A percentile compares a stretch with the other conserved stretches of the same genome.
Evolutionary conservation across 352 stramenopile genomes (phyloP).

Genomic region (Phytophthora agathidicida): DNA sequence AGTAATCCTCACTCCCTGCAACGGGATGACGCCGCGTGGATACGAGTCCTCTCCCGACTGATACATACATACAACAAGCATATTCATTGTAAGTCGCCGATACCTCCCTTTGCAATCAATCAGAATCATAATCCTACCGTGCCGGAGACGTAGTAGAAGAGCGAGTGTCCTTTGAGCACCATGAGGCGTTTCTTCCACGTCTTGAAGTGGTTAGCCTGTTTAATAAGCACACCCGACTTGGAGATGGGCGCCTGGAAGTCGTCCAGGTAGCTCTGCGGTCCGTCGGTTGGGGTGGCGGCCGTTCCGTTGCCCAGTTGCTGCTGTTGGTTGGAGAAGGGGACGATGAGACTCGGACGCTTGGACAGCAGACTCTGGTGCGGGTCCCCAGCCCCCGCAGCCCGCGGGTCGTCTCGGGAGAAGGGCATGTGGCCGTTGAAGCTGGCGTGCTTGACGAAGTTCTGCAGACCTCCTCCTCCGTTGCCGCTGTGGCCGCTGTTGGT

Average conservation of each 20-base stretch:
- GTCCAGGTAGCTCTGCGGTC: constrained; percentile 59
- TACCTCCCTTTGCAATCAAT: background rate
- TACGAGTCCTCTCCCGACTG: constrained; percentile 88
- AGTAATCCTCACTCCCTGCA: constrained; percentile 80
- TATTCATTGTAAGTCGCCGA: constrained; percentile 5
- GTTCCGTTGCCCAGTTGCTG: constrained; percentile 23
- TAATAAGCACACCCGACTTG: constrained; percentile 87
- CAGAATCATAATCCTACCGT: constrained; percentile 55
- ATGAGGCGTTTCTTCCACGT: constrained; percentile 91
- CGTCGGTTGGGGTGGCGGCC: constrained; percentile 20
- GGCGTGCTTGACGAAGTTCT: constrained; percentile 63
- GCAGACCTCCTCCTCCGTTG: constrained; percentile 30
- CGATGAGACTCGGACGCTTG: constrained; percentile 78
- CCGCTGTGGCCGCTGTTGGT: constrained; percentile 40
- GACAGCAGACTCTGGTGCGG: constrained; percentile 62
- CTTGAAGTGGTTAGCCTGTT: constrained; percentile 89
- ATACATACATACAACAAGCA: constrained; percentile 12
- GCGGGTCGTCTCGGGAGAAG: constrained; percentile 53
- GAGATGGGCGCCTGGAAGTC: constrained; percentile 85
- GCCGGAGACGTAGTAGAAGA: constrained; percentile 90
- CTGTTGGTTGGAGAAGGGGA: constrained; percentile 62
- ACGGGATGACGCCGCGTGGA: constrained; percentile 77
- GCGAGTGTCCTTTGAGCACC: constrained; percentile 86
- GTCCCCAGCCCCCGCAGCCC: constrained; percentile 21
- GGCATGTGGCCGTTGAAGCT: constrained; percentile 76